Base-by-base conservation (phyloP, 2,329 filamentous ascomycete species). In the Colletotrichum simmondsii region DNA sequence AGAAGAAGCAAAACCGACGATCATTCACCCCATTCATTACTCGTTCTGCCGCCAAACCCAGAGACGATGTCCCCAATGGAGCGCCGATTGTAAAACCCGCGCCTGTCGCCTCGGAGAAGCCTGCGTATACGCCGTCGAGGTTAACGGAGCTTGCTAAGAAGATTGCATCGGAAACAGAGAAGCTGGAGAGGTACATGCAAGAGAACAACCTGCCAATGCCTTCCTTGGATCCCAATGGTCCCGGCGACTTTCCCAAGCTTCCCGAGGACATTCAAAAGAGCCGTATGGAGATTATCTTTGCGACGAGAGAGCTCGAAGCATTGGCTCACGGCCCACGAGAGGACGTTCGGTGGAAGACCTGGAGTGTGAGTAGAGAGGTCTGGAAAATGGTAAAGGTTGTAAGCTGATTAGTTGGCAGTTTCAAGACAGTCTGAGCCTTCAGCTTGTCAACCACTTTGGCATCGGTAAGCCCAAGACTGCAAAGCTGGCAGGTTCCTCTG, bases 281-380 rank as follows among this genome's bases (percentile, higher is more conserved):
- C 69, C 83, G 88, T 37, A 82, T 84, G 66, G 84, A 86, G 68
- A 82, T 90, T 63, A 82, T 89, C 7, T 81, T 81, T 71, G 87
- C 87, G 10, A 86, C 86, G 2, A 84, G 81, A 68, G 86, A 89
- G 74, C 81, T 90, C 16, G 82, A 81, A 2, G 78, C 82, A 59
- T 79, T 90, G 63, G 84, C 87, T 19, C 83, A 85, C 26, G 88
- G 88, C 0, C 87, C 88, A 0, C 81, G 83, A 46, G 87, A 90
- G 75, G 81, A 79, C n/a, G 76, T 90, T 8, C 81, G 88, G 78
- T 90, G 86, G 86, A 83, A 85, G 64, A 81, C 86, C 65, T 89
- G 86, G 87, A 85, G 83, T 77, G 87, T 88, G 76, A 78, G 86
- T 81, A 32, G 57, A 59, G 42, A 49, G 8, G 19, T n/a, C 5